Percentiles rank a stretch among this genome's conserved stretches.
Conservation (phyloP, 1,139 yeast genomes). For the Kurtzmaniella quercitrusa region DNA sequence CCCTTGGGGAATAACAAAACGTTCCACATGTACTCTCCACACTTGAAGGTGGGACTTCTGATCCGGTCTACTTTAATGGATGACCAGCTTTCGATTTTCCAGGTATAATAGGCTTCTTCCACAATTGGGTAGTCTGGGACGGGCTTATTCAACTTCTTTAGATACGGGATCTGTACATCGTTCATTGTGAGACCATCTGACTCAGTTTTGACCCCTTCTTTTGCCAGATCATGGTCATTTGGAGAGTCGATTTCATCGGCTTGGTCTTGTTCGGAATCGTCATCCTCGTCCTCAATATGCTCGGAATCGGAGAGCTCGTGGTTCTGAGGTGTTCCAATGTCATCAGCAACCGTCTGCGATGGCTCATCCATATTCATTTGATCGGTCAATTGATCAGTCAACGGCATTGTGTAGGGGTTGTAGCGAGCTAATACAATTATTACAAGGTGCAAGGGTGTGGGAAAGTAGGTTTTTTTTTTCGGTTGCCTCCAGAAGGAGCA, state of each 20-base stretch:
- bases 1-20: constrained; percentile 77
- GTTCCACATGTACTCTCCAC: constrained; percentile 74
- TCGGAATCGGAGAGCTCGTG: constrained; percentile 7
- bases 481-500: not conserved
- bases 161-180: constrained; percentile 15
- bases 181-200: not conserved
- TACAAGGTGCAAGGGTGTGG: not conserved
- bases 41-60: constrained; percentile 50
- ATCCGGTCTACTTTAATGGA: constrained; percentile 45
- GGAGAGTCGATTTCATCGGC: constrained; percentile 2
- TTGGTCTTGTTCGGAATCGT: constrained; percentile 10
- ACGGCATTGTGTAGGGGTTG: not conserved
- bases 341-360: not conserved
- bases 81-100: constrained; percentile 73
- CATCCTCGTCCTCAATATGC: constrained; percentile 8
- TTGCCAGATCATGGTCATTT: not conserved
- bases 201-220: not conserved
- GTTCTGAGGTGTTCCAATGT: constrained; percentile 2
- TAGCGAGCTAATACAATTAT: not conserved
- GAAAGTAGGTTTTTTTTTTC: not conserved
- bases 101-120: constrained; percentile 49
- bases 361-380: constrained; percentile 5
- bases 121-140: constrained; percentile 41
- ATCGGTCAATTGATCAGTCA: not conserved
- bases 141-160: constrained; percentile 34